Percentiles rank a stretch among this genome's conserved stretches.
Conservation (phyloP, 495 filamentous ascomycete genomes). For the Penicillium coffeae region DNA sequence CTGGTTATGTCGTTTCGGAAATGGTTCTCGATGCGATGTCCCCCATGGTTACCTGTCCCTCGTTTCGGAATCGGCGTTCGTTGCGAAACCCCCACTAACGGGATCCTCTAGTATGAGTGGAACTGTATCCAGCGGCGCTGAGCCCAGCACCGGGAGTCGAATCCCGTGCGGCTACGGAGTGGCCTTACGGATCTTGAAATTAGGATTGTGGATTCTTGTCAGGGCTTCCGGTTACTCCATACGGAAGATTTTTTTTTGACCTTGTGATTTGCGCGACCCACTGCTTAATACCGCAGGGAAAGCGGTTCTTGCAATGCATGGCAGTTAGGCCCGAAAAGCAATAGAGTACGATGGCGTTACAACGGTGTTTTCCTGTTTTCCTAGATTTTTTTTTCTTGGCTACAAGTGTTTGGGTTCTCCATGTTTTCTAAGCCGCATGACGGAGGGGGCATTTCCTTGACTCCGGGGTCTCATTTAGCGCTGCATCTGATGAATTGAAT, state of each 20-base stretch:
- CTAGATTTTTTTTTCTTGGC: not conserved
- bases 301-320: too few species aligned
- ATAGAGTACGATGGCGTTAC: not conserved
- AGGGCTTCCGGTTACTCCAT: not conserved
- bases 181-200: not conserved
- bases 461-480: slow-evolving; percentile 3
- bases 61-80: not conserved
- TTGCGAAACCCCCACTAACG: slow-evolving; percentile 11
- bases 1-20: not conserved
- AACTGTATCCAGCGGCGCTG: slow-evolving; percentile 66
- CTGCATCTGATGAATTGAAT: slow-evolving; percentile 7
- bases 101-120: slow-evolving; percentile 72
- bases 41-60: not conserved
- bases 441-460: not conserved
- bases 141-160: slow-evolving; percentile 1
- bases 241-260: not conserved
- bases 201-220: not conserved
- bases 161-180: slow-evolving; percentile 3
- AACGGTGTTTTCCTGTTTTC: not conserved
- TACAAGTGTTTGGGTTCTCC: too few species aligned
- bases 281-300: not conserved
- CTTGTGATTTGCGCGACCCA: not conserved
- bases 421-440: slow-evolving; percentile 2
- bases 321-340: too few species aligned
- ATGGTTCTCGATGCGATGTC: not conserved